Evolutionary conservation across 2,329 filamentous ascomycete species (phyloP).

Genomic region (Pyricularia pennisetigena): DNA sequence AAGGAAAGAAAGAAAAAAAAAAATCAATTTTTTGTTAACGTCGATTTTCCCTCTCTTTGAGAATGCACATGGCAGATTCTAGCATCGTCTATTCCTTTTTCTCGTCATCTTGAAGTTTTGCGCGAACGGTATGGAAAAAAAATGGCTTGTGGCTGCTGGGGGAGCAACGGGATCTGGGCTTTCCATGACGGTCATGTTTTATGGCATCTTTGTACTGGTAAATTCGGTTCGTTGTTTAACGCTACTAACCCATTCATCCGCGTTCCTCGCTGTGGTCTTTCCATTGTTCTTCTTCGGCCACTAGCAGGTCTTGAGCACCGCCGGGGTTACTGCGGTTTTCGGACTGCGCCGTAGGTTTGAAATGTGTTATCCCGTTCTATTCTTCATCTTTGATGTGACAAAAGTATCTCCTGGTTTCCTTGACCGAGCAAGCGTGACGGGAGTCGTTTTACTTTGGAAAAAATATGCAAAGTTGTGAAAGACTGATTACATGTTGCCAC

Average conservation of each 20-base stretch:
- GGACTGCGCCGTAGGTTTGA: neutral
- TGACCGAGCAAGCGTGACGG: neutral
- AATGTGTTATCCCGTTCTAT: neutral
- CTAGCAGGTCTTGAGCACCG: neutral
- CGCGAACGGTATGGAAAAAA: constrained; percentile 5
- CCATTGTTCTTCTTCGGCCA: neutral
- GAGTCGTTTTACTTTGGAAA: neutral
- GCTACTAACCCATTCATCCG: neutral
- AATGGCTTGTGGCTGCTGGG: constrained; percentile 4
- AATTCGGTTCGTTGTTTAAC: constrained; percentile 1
- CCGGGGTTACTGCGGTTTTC: neutral
- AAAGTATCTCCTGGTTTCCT: neutral
- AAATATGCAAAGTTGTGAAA: neutral
- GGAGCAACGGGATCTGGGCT: constrained; percentile 1
- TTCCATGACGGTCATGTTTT: constrained; percentile 2
- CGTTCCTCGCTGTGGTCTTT: neutral
- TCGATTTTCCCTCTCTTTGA: neutral
- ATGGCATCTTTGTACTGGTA: constrained; percentile 6
- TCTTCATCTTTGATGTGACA: neutral
- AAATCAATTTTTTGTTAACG: neutral
- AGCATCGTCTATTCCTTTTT: constrained; percentile 2
- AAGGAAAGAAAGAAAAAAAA: neutral
- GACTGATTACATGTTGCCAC: neutral
- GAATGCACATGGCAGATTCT: neutral
- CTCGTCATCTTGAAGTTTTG: neutral